phyloP scores from a whole-genome alignment of 345 rosid species.

The Linum trigynum region DNA sequence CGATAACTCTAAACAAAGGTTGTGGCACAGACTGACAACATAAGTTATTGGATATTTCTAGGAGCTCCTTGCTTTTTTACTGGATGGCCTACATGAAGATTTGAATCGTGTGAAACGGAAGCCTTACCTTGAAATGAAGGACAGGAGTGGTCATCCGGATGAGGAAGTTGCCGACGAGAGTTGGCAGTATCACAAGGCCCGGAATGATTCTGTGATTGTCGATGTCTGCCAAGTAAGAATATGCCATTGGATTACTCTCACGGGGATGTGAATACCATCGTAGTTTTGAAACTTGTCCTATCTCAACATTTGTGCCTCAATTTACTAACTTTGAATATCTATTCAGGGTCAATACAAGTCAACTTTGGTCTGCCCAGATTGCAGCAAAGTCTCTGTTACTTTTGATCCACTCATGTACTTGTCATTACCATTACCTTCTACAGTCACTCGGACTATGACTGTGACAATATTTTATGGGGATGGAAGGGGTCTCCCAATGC shows the following conservation, averaged over 20 bases:
- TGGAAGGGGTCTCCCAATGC: constrained; percentile 67
- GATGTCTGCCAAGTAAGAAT: constrained; percentile 78
- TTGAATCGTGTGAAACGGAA: constrained; percentile 78
- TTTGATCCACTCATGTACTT: constrained; percentile 97
- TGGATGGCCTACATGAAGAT: constrained; percentile 96
- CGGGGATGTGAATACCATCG: too few relatives aligned
- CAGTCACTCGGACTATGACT: constrained; percentile 67
- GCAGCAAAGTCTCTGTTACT: constrained; percentile 77
- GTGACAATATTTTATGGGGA: constrained; percentile 68
- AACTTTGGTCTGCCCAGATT: constrained; percentile 78
- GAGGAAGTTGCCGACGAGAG: constrained; percentile 79
- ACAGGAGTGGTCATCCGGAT: constrained; percentile 68
- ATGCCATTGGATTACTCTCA: neutral
- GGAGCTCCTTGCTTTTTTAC: constrained; percentile 87
- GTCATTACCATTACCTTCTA: constrained; percentile 84
- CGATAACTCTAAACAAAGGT: neutral
- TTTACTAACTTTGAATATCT: constrained; percentile 10
- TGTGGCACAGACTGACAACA: neutral
- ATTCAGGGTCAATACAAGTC: constrained; percentile 96
- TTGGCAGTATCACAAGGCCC: constrained; percentile 86
- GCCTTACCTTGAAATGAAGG: constrained; percentile 83
- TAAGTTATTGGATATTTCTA: constrained; percentile 9
- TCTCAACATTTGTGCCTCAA: neutral
- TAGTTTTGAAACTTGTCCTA: too few relatives aligned
- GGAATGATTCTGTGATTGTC: constrained; percentile 94